Base-by-base conservation (phyloP, 2,329 filamentous ascomycete species). In the Phaeosphaeria sp. region DNA sequence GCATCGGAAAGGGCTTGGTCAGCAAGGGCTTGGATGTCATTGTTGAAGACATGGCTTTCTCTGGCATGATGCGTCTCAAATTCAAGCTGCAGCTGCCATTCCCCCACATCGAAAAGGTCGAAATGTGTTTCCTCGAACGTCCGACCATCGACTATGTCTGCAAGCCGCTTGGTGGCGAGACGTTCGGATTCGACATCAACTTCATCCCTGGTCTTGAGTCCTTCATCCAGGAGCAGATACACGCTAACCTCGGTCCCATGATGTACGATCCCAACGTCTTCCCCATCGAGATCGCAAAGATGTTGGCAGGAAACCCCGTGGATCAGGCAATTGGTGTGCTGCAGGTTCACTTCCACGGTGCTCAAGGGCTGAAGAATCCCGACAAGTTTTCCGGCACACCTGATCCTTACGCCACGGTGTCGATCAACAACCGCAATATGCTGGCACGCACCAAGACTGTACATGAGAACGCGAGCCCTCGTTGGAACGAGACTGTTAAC, bases 221-320 rank as follows among this genome's bases (percentile, higher is more conserved):
- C 55, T 99, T 99, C 78, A 99, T 99, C 69, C 88, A 91, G 74
- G 95, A 99, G 69, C 92, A 96, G 80, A 96, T 99, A 52, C 96
- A 99, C 77, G 91, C 90, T 62, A 97, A 94, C 72, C 81, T 99
- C 49, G 90, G 88, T 1, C 96, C 95, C 0, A 98, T 99, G 90
- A 97, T 99, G 92, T 99, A 99, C 74, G 89, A 88, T 39, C 95
- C 95, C 8, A 97, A 99, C 68, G 93, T 98, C 49, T 99, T 99
- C 83, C 95, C 95, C 17, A 95, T 99, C 65, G 95, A 99, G 74
- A 92, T 99, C 55, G 95, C 95, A 67, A 98, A 99, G 84, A 95
- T 99, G 92, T 84, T 99, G 63, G 91, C 94, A 44, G 95, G 95
- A 57, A 94, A 91, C 57, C 89, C 95, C 0, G 91, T 99, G 50